These are phyloP conservation scores for Moniliophthora roreri DNA, from an alignment of 1,284 basidiomycete species.

Conservation along the genomic window DNA sequence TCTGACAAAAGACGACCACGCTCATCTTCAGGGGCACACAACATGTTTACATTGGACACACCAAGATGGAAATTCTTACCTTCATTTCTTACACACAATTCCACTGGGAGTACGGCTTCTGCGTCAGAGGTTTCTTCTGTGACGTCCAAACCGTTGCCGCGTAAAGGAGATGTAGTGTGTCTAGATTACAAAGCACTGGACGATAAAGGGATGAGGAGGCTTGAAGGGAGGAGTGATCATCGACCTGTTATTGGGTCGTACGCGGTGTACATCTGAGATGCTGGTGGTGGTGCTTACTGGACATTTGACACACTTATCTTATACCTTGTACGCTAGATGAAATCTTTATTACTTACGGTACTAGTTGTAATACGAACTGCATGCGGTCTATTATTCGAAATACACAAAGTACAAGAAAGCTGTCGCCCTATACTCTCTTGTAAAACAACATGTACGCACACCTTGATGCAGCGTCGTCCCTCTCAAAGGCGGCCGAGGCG, in stretches of 20 bases:
- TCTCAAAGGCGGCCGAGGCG: conserved; percentile 41
- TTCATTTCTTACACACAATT: conserved; percentile 40
- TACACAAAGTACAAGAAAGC: too few species aligned
- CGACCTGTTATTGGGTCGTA: conserved; percentile 79
- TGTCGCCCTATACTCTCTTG: conserved; percentile 35
- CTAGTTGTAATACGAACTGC: neutral
- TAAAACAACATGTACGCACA: conserved; percentile 94
- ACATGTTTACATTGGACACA: conserved; percentile 12
- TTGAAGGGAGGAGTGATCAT: conserved; percentile 80
- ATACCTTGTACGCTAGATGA: neutral
- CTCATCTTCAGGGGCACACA: neutral
- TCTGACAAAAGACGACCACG: neutral
- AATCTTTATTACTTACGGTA: too few species aligned
- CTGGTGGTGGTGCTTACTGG: neutral
- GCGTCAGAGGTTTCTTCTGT: conserved; percentile 24
- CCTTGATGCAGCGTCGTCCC: conserved; percentile 51
- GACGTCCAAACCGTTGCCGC: conserved; percentile 11
- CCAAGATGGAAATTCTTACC: conserved; percentile 62
- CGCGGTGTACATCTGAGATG: conserved; percentile 52
- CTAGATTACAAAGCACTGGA: conserved; percentile 73
- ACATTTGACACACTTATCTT: neutral
- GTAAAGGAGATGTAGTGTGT: conserved; percentile 66
- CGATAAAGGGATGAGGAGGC: conserved; percentile 69
- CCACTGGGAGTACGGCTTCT: conserved; percentile 27
- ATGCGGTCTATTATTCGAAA: too few species aligned